Base-by-base conservation (phyloP, 2,329 filamentous ascomycete species). In the Kalmusia sp. region DNA sequence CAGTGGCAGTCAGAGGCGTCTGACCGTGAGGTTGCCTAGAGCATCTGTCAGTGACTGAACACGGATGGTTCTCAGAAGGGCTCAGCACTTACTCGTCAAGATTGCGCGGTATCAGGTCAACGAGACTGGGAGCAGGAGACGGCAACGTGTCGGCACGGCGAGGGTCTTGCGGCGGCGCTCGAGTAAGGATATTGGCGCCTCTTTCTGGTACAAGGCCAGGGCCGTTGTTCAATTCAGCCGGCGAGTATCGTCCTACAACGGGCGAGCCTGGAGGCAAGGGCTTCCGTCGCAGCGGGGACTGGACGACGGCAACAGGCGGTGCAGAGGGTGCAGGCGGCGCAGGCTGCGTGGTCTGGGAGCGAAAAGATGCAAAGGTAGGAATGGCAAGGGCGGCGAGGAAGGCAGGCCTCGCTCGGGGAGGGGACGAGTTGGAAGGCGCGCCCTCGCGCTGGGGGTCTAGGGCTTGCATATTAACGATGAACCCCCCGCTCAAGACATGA, bases 231-330 rank as follows among this genome's bases (percentile, higher is more conserved):
- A 68, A 66, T 52, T 69, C 74, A 60, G 73, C 68, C 51, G 70
- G 68, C 30, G 74, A 74, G 63, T 77, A 78, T 41, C 73, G 77
- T 49, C 69, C 69, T 52, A 79, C 73, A 50, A 80, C 69, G 58
- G 81, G 77, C 46, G 80, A 79, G 72, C 77, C 78, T 54, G 76
- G 71, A 56, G 82, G 83, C 57, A 85, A 70, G 63, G 83, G 82
- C 69, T 84, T 84, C 61, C 82, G 77, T 62, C 78, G 78, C 54
- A 84, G 74, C 49, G 77, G 74, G 56, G 78, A 76, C 57, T 66
- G 66, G 51, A 65, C 54, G 11, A 58, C 60, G 24, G n/a, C n/a
- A n/a, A n/a, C n/a, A n/a, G n/a, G n/a, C n/a, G n/a, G n/a, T n/a
- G n/a, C n/a, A n/a, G n/a, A n/a, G n/a, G n/a, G n/a, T n/a, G 59